Conservation (phyloP, 2,329 filamentous ascomycete species). For the Colletotrichum musae region DNA sequence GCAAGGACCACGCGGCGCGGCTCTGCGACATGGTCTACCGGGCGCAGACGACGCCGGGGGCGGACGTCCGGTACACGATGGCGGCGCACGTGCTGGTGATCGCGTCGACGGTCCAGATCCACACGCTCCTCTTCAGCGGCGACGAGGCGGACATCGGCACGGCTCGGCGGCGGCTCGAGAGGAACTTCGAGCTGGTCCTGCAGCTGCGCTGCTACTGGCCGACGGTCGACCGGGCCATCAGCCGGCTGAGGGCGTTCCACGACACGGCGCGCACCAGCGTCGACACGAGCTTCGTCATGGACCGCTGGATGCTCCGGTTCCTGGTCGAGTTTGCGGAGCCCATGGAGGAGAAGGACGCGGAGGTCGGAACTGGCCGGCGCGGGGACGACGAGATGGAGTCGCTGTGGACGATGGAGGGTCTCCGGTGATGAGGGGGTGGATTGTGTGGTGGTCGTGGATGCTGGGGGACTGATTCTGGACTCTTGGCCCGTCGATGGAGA, state of each 20-base stretch:
- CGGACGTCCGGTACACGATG: slow-evolving; percentile 59
- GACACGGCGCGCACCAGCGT: slow-evolving; percentile 55
- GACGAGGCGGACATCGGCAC: slow-evolving; percentile 52
- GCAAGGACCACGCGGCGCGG: slow-evolving; percentile 55
- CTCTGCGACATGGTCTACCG: slow-evolving; percentile 59
- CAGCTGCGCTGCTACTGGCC: slow-evolving; percentile 58
- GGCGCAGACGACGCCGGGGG: slow-evolving; percentile 52
- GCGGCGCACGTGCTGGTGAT: slow-evolving; percentile 63
- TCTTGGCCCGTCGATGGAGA: slow-evolving; percentile 32
- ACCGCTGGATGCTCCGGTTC: slow-evolving; percentile 59
- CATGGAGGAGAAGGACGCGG: slow-evolving; percentile 47
- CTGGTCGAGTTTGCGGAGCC: slow-evolving; percentile 50
- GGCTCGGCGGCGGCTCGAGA: slow-evolving; percentile 54
- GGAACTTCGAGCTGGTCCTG: slow-evolving; percentile 60
- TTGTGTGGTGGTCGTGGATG: slow-evolving; percentile 25
- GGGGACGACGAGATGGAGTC: slow-evolving; percentile 42
- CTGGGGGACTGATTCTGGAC: slow-evolving; percentile 25
- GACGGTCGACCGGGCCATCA: slow-evolving; percentile 54
- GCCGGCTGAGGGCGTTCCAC: slow-evolving; percentile 58
- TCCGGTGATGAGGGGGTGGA: slow-evolving; percentile 24
- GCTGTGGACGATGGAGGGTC: slow-evolving; percentile 40
- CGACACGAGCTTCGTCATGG: slow-evolving; percentile 55
- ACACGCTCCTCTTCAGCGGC: slow-evolving; percentile 58
- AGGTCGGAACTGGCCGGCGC: slow-evolving; percentile 35
- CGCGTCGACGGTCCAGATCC: slow-evolving; percentile 61